Conservation (phyloP, 1,139 yeast species). For the Spathaspora jeffriesii region DNA sequence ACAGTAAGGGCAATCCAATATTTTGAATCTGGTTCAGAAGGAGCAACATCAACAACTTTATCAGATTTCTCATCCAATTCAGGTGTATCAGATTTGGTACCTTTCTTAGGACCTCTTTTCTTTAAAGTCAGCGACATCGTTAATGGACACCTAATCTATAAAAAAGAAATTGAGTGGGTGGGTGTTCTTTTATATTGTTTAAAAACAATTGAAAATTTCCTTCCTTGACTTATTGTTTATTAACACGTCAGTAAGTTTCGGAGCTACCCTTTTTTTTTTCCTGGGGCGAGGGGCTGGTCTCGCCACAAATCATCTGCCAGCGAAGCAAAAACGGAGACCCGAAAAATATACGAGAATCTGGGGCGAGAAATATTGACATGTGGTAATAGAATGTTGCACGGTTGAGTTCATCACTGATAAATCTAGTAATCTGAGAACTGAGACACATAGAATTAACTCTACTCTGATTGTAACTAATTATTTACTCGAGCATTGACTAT, state of each 20-base stretch:
- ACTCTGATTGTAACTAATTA: no score
- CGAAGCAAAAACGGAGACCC: no score
- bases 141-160: neutral
- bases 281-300: no score
- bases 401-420: no score
- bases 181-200: neutral
- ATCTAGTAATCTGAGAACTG: no score
- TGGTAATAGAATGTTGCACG: no score
- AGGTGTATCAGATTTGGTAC: neutral
- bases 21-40: conserved; percentile 27
- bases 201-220: neutral
- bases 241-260: conserved; percentile 1
- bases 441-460: no score
- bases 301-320: no score
- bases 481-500: no score
- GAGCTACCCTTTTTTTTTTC: neutral
- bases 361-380: no score
- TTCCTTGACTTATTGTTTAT: neutral
- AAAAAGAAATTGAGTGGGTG: neutral
- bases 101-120: conserved; percentile 3
- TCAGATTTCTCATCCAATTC: neutral
- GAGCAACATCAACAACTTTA: neutral
- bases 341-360: no score
- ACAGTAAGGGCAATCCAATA: conserved; percentile 44
- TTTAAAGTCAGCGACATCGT: conserved; percentile 4